Evolutionary conservation across 805 yeast genomes (phyloP), one percentile per base, ranked within the genome.

Genomic region (Metschnikowia continentalis): DNA sequence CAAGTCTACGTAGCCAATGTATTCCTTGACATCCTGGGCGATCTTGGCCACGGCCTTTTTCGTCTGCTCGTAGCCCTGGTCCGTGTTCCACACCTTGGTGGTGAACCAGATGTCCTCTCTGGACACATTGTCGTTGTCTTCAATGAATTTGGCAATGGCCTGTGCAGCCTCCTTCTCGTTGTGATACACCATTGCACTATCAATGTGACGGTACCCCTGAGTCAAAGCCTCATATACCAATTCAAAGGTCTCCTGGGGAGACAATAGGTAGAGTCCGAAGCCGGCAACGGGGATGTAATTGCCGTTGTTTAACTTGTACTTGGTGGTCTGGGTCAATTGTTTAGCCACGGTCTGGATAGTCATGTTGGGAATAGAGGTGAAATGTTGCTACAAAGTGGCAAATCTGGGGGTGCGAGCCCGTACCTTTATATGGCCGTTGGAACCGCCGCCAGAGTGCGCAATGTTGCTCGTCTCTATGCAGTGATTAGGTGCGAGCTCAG

Each of bases 121-220:
- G 32, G 57, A 45, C 5, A 65, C 66, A 22, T 43, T 37, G 3
- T 51, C 52, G 50, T 75, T 71, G 48, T 77, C 80, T 35, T 71
- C 58, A 20, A 83, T 53, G 75, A 81, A 86, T 47, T 69, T 63
- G 17, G 72, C 65, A 41, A 86, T 78, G 5, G 86, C 94, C 44
- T 76, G 72, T 17, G 82, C 82, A 4, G 81, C 81, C 55, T 82
- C 86, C 14, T 56, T 56, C 62, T 86, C 89, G 67, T 88, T 88
- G 10, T 71, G 69, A 69, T 88, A 88, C n/a, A 66, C 65, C 8
- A 76, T 81, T 6, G 96, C 96, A 17, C 84, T 72, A 62, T 88
- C 94, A 52, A 88, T 70, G 60, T 84, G 92, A 57, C 94, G 77
- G 64, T 85, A 88, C 0, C 95, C 95, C 13, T 64, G 69, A 32